phyloP scores from a whole-genome alignment of 2,329 filamentous ascomycete species.

The Metarhizium album region DNA sequence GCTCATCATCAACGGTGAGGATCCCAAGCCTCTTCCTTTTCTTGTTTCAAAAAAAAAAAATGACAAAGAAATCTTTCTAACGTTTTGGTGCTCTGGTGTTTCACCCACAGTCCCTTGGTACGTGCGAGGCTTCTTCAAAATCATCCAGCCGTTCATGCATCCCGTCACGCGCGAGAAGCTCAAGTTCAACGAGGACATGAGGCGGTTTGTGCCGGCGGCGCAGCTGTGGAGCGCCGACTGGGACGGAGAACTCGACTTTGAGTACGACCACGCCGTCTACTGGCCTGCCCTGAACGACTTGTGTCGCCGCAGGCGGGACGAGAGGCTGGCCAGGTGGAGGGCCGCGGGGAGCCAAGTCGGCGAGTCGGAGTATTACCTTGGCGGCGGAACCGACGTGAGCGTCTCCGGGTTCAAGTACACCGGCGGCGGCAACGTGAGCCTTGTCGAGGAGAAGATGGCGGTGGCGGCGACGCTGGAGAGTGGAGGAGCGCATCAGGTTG shows the following conservation, averaged over 20 bases:
- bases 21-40: too few relatives aligned
- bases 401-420: constrained; percentile 21
- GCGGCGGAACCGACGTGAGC: constrained; percentile 40
- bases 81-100: neutral
- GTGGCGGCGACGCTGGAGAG: constrained; percentile 4
- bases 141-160: constrained; percentile 94
- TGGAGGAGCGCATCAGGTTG: neutral
- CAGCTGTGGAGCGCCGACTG: constrained; percentile 71
- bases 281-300: constrained; percentile 77
- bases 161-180: constrained; percentile 88
- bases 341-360: constrained; percentile 71
- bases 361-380: constrained; percentile 80
- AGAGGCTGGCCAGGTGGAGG: constrained; percentile 61
- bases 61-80: neutral
- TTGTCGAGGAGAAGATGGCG: constrained; percentile 9
- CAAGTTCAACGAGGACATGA: constrained; percentile 92
- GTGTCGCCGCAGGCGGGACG: constrained; percentile 53
- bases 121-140: constrained; percentile 88
- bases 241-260: constrained; percentile 73
- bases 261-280: constrained; percentile 80
- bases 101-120: constrained; percentile 65
- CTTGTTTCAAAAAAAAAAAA: neutral
- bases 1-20: constrained; percentile 70
- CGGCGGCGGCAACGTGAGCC: constrained; percentile 1
- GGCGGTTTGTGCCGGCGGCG: constrained; percentile 64